Evolutionary conservation across 768 basidiomycete species (phyloP).

Genomic region (Dendrothele bispora): DNA sequence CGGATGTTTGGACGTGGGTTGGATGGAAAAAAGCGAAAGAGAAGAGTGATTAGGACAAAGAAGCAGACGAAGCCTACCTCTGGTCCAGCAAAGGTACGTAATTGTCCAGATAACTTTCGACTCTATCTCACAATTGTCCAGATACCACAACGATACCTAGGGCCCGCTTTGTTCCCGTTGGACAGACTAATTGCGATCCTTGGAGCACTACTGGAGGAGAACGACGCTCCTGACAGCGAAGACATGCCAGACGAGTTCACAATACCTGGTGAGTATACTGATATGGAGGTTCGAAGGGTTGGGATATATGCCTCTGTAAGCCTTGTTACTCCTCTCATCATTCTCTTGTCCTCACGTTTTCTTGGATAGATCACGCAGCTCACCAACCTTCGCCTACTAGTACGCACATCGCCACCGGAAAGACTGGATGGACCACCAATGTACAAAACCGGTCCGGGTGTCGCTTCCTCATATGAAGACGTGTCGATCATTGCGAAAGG

Average conservation of each 20-base stretch:
- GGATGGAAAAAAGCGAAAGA: slow-evolving; percentile 63
- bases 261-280: slow-evolving; percentile 70
- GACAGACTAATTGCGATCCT: slow-evolving; percentile 82
- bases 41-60: slow-evolving; percentile 37
- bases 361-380: slow-evolving; percentile 62
- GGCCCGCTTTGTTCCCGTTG: slow-evolving; percentile 75
- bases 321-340: slow-evolving; percentile 1
- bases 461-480: slow-evolving; percentile 38
- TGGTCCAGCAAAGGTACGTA: slow-evolving; percentile 48
- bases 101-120: too few relatives aligned
- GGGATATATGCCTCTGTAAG: slow-evolving; percentile 61
- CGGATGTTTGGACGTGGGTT: slow-evolving; percentile 79
- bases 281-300: slow-evolving; percentile 68
- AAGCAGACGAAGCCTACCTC: slow-evolving; percentile 39
- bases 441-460: slow-evolving; percentile 61
- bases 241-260: slow-evolving; percentile 44
- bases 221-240: slow-evolving; percentile 37
- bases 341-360: slow-evolving; percentile 1
- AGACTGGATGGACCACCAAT: slow-evolving; percentile 63
- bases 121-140: too few relatives aligned
- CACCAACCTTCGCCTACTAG: slow-evolving; percentile 61
- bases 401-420: slow-evolving; percentile 60
- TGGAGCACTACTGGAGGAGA: slow-evolving; percentile 74
- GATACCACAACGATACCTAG: slow-evolving; percentile 77
- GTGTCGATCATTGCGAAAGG: slow-evolving; percentile 43